Evolutionary conservation across 2,329 filamentous ascomycete genomes (phyloP).

Genomic region (Talaromyces albobiverticillius): DNA sequence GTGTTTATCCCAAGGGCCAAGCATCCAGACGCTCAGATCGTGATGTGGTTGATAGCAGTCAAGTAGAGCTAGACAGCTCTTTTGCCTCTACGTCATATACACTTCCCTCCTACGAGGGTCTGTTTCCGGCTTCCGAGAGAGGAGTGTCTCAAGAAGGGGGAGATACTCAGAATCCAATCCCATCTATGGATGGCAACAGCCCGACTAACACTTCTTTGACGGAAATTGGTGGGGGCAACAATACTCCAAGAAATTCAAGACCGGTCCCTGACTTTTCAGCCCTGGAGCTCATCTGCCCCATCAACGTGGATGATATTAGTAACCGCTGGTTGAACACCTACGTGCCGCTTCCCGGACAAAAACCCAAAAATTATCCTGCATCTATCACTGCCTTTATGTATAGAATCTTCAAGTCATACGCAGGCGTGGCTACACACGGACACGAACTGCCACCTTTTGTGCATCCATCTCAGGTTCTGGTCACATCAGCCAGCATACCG

Average conservation of each 20-base stretch:
- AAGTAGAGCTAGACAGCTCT: background rate
- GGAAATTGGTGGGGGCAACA: background rate
- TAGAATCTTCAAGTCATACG: slow-evolving; percentile 25
- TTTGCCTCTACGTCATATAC: background rate
- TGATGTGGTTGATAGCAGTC: background rate
- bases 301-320: slow-evolving; percentile 24
- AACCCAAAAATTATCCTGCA: slow-evolving; percentile 17
- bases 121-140: background rate
- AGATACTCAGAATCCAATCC: background rate
- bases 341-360: slow-evolving; percentile 20
- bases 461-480: slow-evolving; percentile 21
- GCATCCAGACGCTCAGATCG: background rate
- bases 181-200: background rate
- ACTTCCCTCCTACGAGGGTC: too few species aligned
- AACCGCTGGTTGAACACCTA: slow-evolving; percentile 28
- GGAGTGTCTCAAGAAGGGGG: too few species aligned
- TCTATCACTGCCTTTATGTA: slow-evolving; percentile 25
- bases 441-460: slow-evolving; percentile 23
- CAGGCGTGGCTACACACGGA: slow-evolving; percentile 19
- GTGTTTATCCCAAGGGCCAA: slow-evolving; percentile 10
- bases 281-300: slow-evolving; percentile 18
- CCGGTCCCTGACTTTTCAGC: slow-evolving; percentile 14
- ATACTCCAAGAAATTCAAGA: background rate
- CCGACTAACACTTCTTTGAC: background rate
- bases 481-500: slow-evolving; percentile 11